Conservation (phyloP, 2,329 filamentous ascomycete genomes). For the Lachnum nothofagi region DNA sequence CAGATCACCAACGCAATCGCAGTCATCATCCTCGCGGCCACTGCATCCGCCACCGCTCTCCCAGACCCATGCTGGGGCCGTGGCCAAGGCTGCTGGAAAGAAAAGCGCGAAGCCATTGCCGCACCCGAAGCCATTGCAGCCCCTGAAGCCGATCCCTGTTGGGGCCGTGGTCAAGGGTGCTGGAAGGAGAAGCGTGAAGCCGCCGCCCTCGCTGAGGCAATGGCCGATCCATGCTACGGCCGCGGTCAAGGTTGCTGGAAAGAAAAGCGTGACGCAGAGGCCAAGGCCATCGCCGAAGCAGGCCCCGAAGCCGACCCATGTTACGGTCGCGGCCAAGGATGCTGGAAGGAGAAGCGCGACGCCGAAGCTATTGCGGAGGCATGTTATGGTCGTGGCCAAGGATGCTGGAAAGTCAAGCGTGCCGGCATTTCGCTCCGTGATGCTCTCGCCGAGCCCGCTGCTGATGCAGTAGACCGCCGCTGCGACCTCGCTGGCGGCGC, state of each 20-base stretch:
- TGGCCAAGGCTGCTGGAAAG: conserved; percentile 3
- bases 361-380: background rate
- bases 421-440: conserved; percentile 13
- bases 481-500: conserved; percentile 38
- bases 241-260: background rate
- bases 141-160: background rate
- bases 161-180: background rate
- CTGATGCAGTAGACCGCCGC: conserved; percentile 15
- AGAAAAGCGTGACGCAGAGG: background rate
- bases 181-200: background rate
- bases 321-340: background rate
- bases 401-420: conserved; percentile 1
- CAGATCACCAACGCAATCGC: conserved; percentile 42
- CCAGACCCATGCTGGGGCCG: conserved; percentile 7
- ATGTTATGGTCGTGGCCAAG: too few species aligned
- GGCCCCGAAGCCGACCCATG: too few species aligned
- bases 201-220: background rate
- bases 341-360: conserved; percentile 2
- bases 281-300: background rate
- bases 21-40: conserved; percentile 38
- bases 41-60: conserved; percentile 32
- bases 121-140: too few species aligned
- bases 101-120: background rate
- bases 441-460: conserved; percentile 21
- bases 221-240: background rate